Percentiles rank a stretch among this genome's conserved stretches.
These are phyloP conservation scores for Nissolia schottii DNA, from an alignment of 306 rosid species.

Conservation along the genomic window DNA sequence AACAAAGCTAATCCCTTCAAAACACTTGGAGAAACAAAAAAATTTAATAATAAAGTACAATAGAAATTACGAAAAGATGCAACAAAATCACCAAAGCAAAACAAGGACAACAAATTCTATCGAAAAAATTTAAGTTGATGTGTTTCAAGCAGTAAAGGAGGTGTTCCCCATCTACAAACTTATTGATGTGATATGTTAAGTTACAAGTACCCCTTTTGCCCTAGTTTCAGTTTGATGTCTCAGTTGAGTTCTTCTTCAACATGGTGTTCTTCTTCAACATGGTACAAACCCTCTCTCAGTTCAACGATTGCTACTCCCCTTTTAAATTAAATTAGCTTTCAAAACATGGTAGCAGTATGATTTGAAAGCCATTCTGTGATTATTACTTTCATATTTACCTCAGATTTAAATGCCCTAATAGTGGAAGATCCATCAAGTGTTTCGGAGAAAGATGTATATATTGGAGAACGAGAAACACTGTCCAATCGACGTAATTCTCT, in stretches of 20 bases:
- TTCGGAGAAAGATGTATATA: conserved; percentile 88
- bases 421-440: conserved; percentile 91
- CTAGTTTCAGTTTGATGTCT: not conserved
- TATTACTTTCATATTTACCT: conserved; percentile 42
- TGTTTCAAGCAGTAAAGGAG: not conserved
- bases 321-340: conserved; percentile 4
- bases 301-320: not conserved
- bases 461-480: conserved; percentile 97
- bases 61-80: not conserved
- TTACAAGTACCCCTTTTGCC: not conserved
- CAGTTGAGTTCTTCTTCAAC: not conserved
- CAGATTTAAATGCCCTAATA: conserved; percentile 80
- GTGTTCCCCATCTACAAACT: not conserved
- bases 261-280: not conserved
- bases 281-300: conserved; percentile 8
- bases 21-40: not conserved
- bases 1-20: conserved; percentile 12
- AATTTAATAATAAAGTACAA: not conserved
- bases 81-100: not conserved
- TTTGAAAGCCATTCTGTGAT: conserved; percentile 9
- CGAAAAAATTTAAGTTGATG: not conserved
- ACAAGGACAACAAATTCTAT: not conserved
- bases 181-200: not conserved
- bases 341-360: not conserved
- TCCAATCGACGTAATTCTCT: conserved; percentile 90